Evolutionary conservation across 257 asterid genomes (phyloP), one percentile per base, ranked within the genome.

Genomic region (Nemophila menziesii): DNA sequence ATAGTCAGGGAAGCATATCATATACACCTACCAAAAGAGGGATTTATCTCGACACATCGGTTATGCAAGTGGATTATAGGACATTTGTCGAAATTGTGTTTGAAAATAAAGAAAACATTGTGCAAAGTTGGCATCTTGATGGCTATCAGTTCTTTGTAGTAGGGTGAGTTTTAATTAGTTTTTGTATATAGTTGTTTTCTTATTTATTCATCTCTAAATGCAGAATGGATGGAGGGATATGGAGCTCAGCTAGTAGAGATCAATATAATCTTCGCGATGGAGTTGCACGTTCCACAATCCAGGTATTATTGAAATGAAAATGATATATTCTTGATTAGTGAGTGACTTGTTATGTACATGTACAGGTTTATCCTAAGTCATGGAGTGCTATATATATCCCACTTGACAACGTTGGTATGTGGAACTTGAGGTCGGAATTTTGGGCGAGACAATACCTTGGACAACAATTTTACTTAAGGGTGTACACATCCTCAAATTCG

Each of bases 161-260:
- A 45, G 97, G 97, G 97, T 87, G 64, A 45, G 92, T 33, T 43
- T n/a, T 34, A 21, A 16, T 19, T 10, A 3, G 20, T 19, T n/a
- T 23, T 14, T 29, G 27, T 20, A n/a, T n/a, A n/a, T n/a, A n/a
- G n/a, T n/a, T n/a, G n/a, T n/a, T 18, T 50, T 46, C 14, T 22
- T 29, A 17, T 44, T 14, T 49, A 56, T 4, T 57, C 54, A 48
- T 53, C 10, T 33, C 11, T n/a, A 22, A 38, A 47, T 42, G 51
- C 73, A 87, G 97, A 62, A 87, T 87, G 97, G 86, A 87, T 52
- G 97, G 97, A 61, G 92, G 93, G 39, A 79, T 67, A 22, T 87
- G 95, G 95, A 65, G 61, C 15, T 24, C 77, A 11, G 73, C 62
- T 14, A 73, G 92, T 58, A 60, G 93, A 46, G 33, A 44, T 13